Conservation (phyloP, 2,329 filamentous ascomycete species). For the Colletotrichum incanum region DNA sequence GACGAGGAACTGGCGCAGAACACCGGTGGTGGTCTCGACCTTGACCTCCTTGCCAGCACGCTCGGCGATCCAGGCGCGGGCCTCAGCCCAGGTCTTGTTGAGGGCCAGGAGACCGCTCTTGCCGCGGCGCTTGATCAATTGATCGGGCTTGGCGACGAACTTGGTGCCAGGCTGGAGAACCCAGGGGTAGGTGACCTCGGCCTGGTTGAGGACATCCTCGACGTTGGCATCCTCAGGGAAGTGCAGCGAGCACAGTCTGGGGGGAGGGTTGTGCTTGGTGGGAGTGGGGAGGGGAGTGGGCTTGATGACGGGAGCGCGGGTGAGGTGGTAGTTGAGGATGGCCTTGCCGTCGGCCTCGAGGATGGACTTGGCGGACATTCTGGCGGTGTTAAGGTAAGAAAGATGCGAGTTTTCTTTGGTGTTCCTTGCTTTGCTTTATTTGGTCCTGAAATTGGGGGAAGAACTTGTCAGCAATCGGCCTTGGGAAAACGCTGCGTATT, state of each 20-base stretch:
- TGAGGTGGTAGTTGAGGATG: constrained; percentile 99
- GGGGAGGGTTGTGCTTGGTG: constrained; percentile 90
- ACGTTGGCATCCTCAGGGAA: constrained; percentile 92
- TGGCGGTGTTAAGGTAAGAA: constrained; percentile 45
- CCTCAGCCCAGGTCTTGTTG: constrained; percentile 98
- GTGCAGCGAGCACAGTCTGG: constrained; percentile 91
- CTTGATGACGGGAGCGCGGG: constrained; percentile 97
- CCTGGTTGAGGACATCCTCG: constrained; percentile 90
- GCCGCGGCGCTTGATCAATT: constrained; percentile 99
- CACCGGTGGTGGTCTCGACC: constrained; percentile 92
- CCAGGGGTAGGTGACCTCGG: constrained; percentile 98
- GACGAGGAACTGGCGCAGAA: constrained; percentile 94
- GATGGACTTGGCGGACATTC: constrained; percentile 86
- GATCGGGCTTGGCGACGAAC: constrained; percentile 99
- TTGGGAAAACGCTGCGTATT: constrained; percentile 18
- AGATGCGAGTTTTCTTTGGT: constrained; percentile 35
- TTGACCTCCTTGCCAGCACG: constrained; percentile 92
- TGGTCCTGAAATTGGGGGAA: background rate
- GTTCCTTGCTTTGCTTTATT: constrained; percentile 38
- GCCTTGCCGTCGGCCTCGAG: constrained; percentile 99
- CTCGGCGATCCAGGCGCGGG: constrained; percentile 93
- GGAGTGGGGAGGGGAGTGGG: constrained; percentile 90
- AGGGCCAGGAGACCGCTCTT: constrained; percentile 97
- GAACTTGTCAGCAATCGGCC: constrained; percentile 27
- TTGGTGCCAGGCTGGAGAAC: constrained; percentile 85